A percentile compares a stretch with the other conserved stretches of the same genome.
These are phyloP conservation scores for Gastrolobium villosum DNA, from an alignment of 306 rosid species.

Conservation along the genomic window DNA sequence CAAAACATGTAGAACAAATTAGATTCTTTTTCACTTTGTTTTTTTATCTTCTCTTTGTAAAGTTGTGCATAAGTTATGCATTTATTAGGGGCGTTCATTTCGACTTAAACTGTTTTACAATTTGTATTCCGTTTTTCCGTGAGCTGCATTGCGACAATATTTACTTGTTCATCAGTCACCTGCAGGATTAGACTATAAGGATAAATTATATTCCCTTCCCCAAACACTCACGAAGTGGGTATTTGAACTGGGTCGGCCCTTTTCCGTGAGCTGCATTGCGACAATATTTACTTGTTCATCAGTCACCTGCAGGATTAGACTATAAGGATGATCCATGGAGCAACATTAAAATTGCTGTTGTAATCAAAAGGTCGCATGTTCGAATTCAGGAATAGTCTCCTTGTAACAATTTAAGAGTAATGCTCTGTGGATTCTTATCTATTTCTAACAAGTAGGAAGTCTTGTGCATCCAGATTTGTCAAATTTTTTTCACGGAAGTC, in stretches of 20 bases:
- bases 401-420: too few species aligned
- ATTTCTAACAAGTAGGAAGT: too few species aligned
- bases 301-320: background rate
- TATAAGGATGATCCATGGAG: too few species aligned
- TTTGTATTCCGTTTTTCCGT: background rate
- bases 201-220: too few species aligned
- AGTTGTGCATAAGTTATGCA: background rate
- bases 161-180: background rate
- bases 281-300: background rate
- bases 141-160: background rate
- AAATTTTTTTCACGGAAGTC: too few species aligned
- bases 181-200: background rate
- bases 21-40: background rate
- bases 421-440: too few species aligned
- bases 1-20: background rate
- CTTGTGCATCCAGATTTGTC: too few species aligned
- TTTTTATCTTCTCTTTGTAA: background rate
- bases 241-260: too few species aligned
- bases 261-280: background rate
- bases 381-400: too few species aligned
- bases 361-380: too few species aligned
- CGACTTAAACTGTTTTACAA: background rate
- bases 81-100: background rate
- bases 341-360: too few species aligned
- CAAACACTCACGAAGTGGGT: too few species aligned